phyloP scores from a whole-genome alignment of 495 filamentous ascomycete species.

The Xylaria curta region DNA sequence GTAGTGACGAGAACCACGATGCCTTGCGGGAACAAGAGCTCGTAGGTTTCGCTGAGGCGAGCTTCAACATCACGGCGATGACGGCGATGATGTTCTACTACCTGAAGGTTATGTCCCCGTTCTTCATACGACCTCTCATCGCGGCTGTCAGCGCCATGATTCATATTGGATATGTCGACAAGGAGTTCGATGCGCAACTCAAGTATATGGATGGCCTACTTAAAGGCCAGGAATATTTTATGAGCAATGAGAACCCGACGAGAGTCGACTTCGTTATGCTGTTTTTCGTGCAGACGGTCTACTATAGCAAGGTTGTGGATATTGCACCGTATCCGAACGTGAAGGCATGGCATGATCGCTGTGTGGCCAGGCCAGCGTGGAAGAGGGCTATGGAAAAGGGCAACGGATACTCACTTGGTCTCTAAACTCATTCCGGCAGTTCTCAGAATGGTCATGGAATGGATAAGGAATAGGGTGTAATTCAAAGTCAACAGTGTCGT shows the following conservation, averaged over 20 bases:
- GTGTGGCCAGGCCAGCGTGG: constrained; percentile 34
- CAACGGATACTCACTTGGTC: constrained; percentile 35
- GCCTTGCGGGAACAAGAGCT: constrained; percentile 35
- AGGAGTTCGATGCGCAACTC: constrained; percentile 30
- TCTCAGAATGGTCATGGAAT: not conserved
- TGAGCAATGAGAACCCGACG: constrained; percentile 30
- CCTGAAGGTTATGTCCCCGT: constrained; percentile 9
- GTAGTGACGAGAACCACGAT: constrained; percentile 26
- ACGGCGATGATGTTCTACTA: constrained; percentile 9
- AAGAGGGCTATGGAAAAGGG: constrained; percentile 40
- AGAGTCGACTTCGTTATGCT: constrained; percentile 32
- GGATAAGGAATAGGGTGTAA: not conserved
- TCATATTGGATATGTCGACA: constrained; percentile 18
- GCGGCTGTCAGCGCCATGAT: constrained; percentile 16
- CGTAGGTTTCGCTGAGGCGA: constrained; percentile 27
- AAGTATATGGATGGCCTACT: constrained; percentile 22
- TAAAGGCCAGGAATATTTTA: constrained; percentile 22
- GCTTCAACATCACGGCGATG: constrained; percentile 1
- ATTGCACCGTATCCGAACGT: constrained; percentile 36
- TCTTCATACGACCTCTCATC: constrained; percentile 6
- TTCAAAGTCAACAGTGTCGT: not conserved
- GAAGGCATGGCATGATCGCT: constrained; percentile 34
- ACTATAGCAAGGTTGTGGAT: constrained; percentile 28
- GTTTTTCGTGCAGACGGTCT: constrained; percentile 30
- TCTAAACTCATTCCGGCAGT: not conserved